Conservation (phyloP, 2,329 filamentous ascomycete genomes). For the Aspergillus candidus region DNA sequence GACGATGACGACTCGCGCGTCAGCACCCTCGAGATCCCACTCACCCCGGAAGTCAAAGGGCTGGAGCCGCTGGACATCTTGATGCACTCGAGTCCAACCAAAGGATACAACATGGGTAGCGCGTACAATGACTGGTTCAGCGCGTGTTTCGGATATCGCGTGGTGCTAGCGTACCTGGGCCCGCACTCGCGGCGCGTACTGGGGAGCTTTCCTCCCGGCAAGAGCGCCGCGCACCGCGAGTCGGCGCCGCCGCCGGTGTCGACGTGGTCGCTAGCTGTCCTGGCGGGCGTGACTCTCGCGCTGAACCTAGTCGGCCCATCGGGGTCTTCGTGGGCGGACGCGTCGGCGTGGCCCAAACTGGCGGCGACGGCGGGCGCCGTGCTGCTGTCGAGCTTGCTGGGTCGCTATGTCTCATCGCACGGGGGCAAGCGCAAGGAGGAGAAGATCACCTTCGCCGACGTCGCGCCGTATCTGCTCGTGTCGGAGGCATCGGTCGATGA, state of each 20-base stretch:
- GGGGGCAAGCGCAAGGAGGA: slow-evolving; percentile 12
- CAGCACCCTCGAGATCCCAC: slow-evolving; percentile 48
- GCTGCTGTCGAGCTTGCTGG: slow-evolving; percentile 1
- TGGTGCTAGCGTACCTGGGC: slow-evolving; percentile 61
- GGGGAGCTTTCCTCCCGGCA: slow-evolving; percentile 52
- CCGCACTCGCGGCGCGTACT: slow-evolving; percentile 54
- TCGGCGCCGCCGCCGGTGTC: background rate
- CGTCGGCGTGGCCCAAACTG: background rate
- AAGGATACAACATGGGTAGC: slow-evolving; percentile 58
- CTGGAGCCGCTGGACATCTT: slow-evolving; percentile 49
- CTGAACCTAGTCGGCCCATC: slow-evolving; percentile 5
- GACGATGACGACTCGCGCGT: slow-evolving; percentile 7
- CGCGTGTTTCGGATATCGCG: slow-evolving; percentile 56
- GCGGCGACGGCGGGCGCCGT: slow-evolving; percentile 5
- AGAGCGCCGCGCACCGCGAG: slow-evolving; percentile 18
- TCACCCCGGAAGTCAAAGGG: slow-evolving; percentile 46
- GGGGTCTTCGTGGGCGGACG: background rate
- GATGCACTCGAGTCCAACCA: slow-evolving; percentile 55
- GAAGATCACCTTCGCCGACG: slow-evolving; percentile 28
- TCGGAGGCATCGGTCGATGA: slow-evolving; percentile 64
- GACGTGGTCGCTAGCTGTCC: background rate
- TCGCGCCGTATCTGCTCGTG: slow-evolving; percentile 61
- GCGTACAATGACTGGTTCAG: slow-evolving; percentile 62
- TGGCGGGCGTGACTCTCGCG: slow-evolving; percentile 6
- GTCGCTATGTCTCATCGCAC: background rate